phyloP scores from a whole-genome alignment of 495 filamentous ascomycete species.

The Daldinia caldariorum region DNA sequence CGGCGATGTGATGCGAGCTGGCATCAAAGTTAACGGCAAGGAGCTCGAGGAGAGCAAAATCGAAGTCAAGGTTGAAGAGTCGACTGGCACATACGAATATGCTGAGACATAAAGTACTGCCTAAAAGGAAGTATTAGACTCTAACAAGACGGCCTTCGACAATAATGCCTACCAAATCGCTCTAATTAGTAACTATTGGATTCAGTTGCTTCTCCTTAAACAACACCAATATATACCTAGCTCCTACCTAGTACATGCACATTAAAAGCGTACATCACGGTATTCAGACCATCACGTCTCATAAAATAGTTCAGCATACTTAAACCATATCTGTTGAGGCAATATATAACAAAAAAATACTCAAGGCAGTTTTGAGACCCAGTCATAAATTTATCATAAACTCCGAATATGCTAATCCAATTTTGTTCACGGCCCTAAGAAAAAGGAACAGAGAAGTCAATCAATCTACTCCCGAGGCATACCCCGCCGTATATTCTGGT shows the following conservation, averaged over 20 bases:
- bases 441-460: background rate
- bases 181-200: slow-evolving; percentile 14
- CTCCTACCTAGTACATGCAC: too few relatives aligned
- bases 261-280: background rate
- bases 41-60: slow-evolving; percentile 88
- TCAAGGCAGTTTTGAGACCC: slow-evolving; percentile 1
- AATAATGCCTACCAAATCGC: background rate
- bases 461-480: slow-evolving; percentile 51
- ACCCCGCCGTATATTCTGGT: slow-evolving; percentile 71
- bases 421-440: slow-evolving; percentile 17
- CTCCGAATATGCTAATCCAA: slow-evolving; percentile 13
- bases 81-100: slow-evolving; percentile 63
- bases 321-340: slow-evolving; percentile 15
- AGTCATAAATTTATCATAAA: slow-evolving; percentile 3
- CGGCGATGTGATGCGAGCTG: slow-evolving; percentile 89
- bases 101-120: slow-evolving; percentile 65
- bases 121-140: background rate
- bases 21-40: slow-evolving; percentile 81
- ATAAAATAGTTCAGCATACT: background rate
- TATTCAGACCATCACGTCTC: background rate
- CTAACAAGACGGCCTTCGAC: slow-evolving; percentile 4
- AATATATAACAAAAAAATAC: background rate
- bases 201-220: background rate
- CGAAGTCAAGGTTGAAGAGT: slow-evolving; percentile 82
- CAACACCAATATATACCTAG: background rate